Base-by-base conservation (phyloP, 176 grass and related monocot genomes). In the Tuctoria greenei region DNA sequence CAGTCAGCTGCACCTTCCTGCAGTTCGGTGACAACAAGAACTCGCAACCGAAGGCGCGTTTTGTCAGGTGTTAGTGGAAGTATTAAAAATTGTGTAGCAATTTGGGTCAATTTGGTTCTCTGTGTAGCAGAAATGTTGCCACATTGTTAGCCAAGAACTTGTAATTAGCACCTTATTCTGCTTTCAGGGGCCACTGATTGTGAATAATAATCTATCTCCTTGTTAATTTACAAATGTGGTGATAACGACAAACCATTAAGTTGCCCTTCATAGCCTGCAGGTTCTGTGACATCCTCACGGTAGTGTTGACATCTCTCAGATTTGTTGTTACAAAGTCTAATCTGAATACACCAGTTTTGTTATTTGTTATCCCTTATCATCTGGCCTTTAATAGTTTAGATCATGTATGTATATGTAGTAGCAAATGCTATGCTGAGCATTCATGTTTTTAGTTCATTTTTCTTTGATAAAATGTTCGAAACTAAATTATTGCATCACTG, bases 371-470 rank as follows among this genome's bases (percentile, higher is more conserved):
- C 49, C 45, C 24, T 72, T 58, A 16, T 47, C 4, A 1, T 31
- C 31, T 31, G 31, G 31, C 31, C 31, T 31, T 31, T 31, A 31
- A 31, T 31, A 31, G 31, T 31, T 31, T 31, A 31, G 31, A 31
- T 31, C 31, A 31, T 31, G 31, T 31, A 1, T 31, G 1, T 31
- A 31, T 43, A 20, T 51, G 5, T 20, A 20, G 47, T 18, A 51
- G 47, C 47, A 51, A 51, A 51, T 60, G 2, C 21, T 60, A 0
- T 47, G 20, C 69, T 79, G 20, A 1, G 36, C 8, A 9, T 80
- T 59, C 15, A 67, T 61, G 35, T 69, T 83, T 65, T 73, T 26
- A 4, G 35, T 15, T 40, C 15, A 37, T 72, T 67, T 72, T 14
- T 2, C 0, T 67, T 51, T 59, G 51, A 26, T 54, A 12, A 36